Conservation (phyloP, 495 filamentous ascomycete genomes). For the Podospora fimiseda region DNA sequence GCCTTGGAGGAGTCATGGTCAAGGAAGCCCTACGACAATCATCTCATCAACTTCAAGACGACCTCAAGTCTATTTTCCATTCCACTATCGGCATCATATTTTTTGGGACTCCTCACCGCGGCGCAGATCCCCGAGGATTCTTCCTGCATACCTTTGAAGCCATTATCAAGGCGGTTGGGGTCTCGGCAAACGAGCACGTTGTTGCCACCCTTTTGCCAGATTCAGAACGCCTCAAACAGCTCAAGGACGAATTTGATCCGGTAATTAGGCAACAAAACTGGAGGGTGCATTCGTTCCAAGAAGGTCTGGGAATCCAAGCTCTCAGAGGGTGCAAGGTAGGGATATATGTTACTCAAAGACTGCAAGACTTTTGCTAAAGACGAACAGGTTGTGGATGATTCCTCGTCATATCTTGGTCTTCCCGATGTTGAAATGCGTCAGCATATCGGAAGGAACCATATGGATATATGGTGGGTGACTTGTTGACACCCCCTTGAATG, state of each 20-base stretch:
- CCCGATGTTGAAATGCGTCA: slow-evolving; percentile 20
- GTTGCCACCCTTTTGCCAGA: slow-evolving; percentile 24
- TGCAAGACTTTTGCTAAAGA: slow-evolving; percentile 1
- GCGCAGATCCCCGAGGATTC: slow-evolving; percentile 23
- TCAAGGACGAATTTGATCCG: slow-evolving; percentile 26
- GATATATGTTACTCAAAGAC: background rate
- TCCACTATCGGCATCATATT: slow-evolving; percentile 37
- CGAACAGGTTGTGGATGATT: slow-evolving; percentile 31
- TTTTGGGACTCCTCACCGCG: slow-evolving; percentile 40
- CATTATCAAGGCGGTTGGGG: slow-evolving; percentile 17
- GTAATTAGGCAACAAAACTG: slow-evolving; percentile 23
- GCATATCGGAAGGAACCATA: slow-evolving; percentile 31
- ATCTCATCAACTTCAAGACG: slow-evolving; percentile 10
- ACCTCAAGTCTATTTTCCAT: slow-evolving; percentile 22
- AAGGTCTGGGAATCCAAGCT: slow-evolving; percentile 16
- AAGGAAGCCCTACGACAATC: slow-evolving; percentile 36
- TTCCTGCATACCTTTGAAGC: slow-evolving; percentile 12
- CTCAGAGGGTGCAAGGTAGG: slow-evolving; percentile 22
- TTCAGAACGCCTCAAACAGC: slow-evolving; percentile 26
- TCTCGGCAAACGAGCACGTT: slow-evolving; percentile 21
- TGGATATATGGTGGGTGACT: slow-evolving; percentile 30
- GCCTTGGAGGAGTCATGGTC: slow-evolving; percentile 47
- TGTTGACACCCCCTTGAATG: too few relatives aligned
- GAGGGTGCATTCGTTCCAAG: slow-evolving; percentile 35
- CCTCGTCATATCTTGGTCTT: slow-evolving; percentile 26